These are phyloP conservation scores for Phytopythium kandeliae DNA, from an alignment of 352 stramenopile genomes.

Conservation along the genomic window DNA sequence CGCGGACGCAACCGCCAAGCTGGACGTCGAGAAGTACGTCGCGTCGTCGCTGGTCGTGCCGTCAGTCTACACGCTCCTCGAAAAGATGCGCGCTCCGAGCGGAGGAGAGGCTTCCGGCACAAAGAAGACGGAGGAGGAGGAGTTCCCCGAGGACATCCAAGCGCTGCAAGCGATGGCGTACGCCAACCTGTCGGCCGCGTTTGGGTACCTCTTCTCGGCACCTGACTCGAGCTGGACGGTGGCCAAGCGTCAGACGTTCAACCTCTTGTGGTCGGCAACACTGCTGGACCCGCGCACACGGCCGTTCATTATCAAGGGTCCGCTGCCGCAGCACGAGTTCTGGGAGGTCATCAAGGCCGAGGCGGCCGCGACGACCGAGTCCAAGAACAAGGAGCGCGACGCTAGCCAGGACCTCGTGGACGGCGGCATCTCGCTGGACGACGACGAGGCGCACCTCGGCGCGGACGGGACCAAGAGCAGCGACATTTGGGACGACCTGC, in stretches of 20 bases:
- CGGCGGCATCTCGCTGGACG: conserved; percentile 27
- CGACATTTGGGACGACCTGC: conserved; percentile 72
- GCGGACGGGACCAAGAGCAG: conserved; percentile 16
- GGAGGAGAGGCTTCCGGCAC: conserved; percentile 8
- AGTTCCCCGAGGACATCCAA: conserved; percentile 62
- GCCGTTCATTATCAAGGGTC: conserved; percentile 70
- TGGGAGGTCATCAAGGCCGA: conserved; percentile 70
- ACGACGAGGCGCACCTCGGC: conserved; percentile 21
- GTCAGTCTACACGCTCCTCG: conserved; percentile 59
- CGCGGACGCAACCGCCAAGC: conserved; percentile 46
- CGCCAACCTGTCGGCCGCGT: conserved; percentile 41
- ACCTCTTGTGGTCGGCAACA: conserved; percentile 61
- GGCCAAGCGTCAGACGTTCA: conserved; percentile 50
- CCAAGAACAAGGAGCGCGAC: conserved; percentile 50
- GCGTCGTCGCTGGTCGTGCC: conserved; percentile 66
- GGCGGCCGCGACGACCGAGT: conserved; percentile 39
- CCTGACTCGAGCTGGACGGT: conserved; percentile 33
- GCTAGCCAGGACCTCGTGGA: conserved; percentile 32
- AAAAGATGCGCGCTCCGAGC: conserved; percentile 35
- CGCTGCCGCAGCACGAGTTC: conserved; percentile 45
- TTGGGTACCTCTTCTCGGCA: conserved; percentile 51
- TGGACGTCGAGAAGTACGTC: conserved; percentile 53
- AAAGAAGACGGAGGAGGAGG: conserved; percentile 15
- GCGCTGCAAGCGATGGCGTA: conserved; percentile 49
- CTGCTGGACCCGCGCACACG: conserved; percentile 70